These are phyloP conservation scores for Pisolithus albus DNA, from an alignment of 768 basidiomycete species.

Conservation along the genomic window DNA sequence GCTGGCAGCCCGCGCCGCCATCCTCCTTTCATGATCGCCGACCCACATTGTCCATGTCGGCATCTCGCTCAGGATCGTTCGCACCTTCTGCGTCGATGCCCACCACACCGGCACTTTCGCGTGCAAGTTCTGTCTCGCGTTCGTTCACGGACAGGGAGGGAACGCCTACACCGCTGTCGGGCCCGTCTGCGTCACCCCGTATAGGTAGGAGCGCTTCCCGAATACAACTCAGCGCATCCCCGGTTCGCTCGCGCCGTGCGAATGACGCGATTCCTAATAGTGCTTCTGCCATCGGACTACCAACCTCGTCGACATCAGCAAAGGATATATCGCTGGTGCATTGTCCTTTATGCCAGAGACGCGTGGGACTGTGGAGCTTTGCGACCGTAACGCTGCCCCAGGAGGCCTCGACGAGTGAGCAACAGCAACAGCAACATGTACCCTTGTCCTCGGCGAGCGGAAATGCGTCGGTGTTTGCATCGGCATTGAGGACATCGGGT, in stretches of 20 bases:
- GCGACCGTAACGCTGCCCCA: conserved; percentile 16
- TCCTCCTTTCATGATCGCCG: conserved; percentile 10
- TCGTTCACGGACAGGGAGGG: conserved; percentile 12
- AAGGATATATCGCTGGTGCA: conserved; percentile 51
- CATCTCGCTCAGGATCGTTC: conserved; percentile 20
- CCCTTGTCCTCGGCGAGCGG: neutral
- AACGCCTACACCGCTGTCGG: conserved; percentile 14
- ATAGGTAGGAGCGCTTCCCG: conserved; percentile 15
- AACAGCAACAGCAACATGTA: too few species aligned
- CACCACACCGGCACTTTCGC: conserved; percentile 27
- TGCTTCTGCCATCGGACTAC: conserved; percentile 10
- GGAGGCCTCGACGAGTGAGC: too few species aligned
- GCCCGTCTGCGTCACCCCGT: conserved; percentile 8
- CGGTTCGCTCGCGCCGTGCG: conserved; percentile 6
- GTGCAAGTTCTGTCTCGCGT: conserved; percentile 26
- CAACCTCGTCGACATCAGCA: neutral
- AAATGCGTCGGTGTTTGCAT: conserved; percentile 9
- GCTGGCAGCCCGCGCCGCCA: conserved; percentile 36
- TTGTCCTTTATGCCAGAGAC: conserved; percentile 71
- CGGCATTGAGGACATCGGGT: conserved; percentile 3
- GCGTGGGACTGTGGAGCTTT: conserved; percentile 76
- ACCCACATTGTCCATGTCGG: conserved; percentile 14
- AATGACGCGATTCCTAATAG: neutral
- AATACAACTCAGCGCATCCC: conserved; percentile 6
- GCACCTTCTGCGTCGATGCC: conserved; percentile 23